Evolutionary conservation across 2,329 filamentous ascomycete species (phyloP).

Genomic region (Ramularia collo-cygni): DNA sequence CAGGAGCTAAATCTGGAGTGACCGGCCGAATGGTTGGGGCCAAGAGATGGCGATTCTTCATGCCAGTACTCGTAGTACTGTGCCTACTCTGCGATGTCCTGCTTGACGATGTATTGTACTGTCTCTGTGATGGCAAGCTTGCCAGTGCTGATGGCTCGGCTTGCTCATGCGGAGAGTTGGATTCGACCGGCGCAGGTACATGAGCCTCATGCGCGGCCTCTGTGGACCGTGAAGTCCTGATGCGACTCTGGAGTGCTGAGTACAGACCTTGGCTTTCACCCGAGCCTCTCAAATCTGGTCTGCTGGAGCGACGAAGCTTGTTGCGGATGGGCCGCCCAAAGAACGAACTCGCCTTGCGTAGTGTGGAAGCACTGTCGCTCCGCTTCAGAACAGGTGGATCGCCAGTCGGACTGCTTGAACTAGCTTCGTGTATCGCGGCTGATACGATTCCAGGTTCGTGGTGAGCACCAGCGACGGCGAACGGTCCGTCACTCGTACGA

Average conservation of each 20-base stretch:
- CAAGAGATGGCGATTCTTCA: constrained; percentile 5
- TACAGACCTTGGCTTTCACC: constrained; percentile 56
- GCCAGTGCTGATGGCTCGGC: not conserved
- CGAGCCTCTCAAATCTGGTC: constrained; percentile 22
- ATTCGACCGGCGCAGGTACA: constrained; percentile 1
- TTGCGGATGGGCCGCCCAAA: constrained; percentile 25
- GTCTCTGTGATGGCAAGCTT: not conserved
- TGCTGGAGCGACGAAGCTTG: constrained; percentile 25
- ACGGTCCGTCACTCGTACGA: constrained; percentile 29
- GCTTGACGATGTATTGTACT: constrained; percentile 7
- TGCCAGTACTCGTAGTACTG: not conserved
- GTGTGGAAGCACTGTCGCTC: constrained; percentile 14
- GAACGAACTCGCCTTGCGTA: constrained; percentile 27
- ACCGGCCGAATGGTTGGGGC: constrained; percentile 23
- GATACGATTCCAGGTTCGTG: not conserved
- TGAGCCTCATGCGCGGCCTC: constrained; percentile 4
- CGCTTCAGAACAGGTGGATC: constrained; percentile 6
- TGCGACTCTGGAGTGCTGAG: constrained; percentile 47
- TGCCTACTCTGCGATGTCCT: constrained; percentile 18
- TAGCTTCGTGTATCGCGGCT: no score
- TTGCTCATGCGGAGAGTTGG: not conserved
- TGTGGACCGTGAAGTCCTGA: constrained; percentile 36
- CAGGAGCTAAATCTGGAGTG: constrained; percentile 21
- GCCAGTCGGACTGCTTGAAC: no score
- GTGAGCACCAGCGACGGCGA: constrained; percentile 1